Base-by-base conservation (phyloP, 352 stramenopile species). In the Globisporangium splendens region DNA sequence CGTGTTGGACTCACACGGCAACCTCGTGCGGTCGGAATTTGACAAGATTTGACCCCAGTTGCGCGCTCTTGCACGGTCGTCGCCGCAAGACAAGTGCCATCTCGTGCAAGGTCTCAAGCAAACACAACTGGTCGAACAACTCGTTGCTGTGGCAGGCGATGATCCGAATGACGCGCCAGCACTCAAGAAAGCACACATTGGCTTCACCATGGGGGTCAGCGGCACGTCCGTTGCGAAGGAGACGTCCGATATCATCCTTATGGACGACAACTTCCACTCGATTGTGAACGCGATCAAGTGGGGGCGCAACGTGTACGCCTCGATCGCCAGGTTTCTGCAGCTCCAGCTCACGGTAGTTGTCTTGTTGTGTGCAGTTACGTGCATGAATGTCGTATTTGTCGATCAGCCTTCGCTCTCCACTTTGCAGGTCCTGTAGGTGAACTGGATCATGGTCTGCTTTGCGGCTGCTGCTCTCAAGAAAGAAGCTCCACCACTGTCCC, bases 371-470 rank as follows among this genome's bases (percentile, higher is more conserved):
- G 81, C 74, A 39, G 72, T 96, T 38, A 86, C 84, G n/a, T 93
- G 95, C 54, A 35, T 97, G 18, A 77, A 74, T 6, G 77, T 84
- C 8, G 72, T 95, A 61, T 65, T 70, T 2, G 78, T 77, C 41
- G 72, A 84, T 61, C 77, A 77, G 48, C 70, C 68, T 20, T 87
- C 89, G 15, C 62, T 98, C 28, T 96, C 83, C 50, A 86, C 91
- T 22, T 82, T 97, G 4, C 92, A 96, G 82, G 93, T 97, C 83
- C 69, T 98, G 11, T 98, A 89, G 89, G 87, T 97, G 39, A 97
- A 97, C 65, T 73, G 97, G 18, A 96, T 98, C 66, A 97, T 97
- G 90, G 89, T 97, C 72, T 95, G 84, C 10, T 90, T 96, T 69
- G 90, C 88, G 28, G 86, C 92, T 22, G 66, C 97, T 28, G 89